These are phyloP conservation scores for Penicillium herquei DNA, from an alignment of 495 filamentous ascomycete species.

Conservation along the genomic window DNA sequence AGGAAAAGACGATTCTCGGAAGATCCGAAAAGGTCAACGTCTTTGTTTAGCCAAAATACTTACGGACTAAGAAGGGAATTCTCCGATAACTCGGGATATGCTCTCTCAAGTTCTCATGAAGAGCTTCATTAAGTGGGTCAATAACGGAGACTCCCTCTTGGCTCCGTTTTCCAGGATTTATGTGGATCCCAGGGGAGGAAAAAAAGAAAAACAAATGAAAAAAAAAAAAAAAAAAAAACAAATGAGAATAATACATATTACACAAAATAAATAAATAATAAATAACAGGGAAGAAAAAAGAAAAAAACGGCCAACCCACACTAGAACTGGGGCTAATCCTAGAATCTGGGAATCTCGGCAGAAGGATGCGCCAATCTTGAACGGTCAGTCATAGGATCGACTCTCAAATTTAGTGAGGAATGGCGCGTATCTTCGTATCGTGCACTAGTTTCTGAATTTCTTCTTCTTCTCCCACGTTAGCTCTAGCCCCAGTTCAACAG, in stretches of 20 bases:
- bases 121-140: slow-evolving; percentile 16
- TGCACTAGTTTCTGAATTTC: slow-evolving; percentile 2
- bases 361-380: slow-evolving; percentile 16
- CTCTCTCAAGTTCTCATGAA: not conserved
- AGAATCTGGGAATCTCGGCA: slow-evolving; percentile 16
- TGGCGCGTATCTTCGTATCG: slow-evolving; percentile 13
- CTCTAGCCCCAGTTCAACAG: not conserved
- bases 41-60: not conserved
- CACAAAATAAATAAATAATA: not conserved
- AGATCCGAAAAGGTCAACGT: slow-evolving; percentile 1
- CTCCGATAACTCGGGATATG: slow-evolving; percentile 10
- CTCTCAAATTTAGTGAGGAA: not conserved
- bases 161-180: slow-evolving; percentile 17
- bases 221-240: not conserved
- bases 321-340: not conserved
- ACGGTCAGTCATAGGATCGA: slow-evolving; percentile 5
- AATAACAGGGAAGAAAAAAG: not conserved
- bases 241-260: not conserved
- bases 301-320: not conserved
- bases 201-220: not conserved
- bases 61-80: slow-evolving; percentile 7
- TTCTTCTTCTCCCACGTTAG: not conserved
- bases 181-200: slow-evolving; percentile 5
- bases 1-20: not conserved
- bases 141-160: slow-evolving; percentile 10